Evolutionary conservation across 495 filamentous ascomycete genomes (phyloP).

Genomic region (Penicillium daleae): DNA sequence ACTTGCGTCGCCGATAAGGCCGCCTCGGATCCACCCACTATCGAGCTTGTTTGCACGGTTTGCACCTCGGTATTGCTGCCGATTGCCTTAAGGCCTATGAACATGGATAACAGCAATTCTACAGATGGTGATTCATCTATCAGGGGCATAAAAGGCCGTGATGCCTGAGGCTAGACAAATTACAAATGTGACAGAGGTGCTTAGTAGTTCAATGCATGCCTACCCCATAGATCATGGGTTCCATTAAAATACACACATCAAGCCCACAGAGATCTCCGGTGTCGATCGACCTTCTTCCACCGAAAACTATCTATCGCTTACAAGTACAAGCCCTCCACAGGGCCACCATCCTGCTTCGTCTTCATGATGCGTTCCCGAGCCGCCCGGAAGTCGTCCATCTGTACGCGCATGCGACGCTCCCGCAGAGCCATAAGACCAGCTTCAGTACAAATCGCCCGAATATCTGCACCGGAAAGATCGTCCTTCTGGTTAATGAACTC

Average conservation of each 20-base stretch:
- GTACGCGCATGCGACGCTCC: slow-evolving; percentile 95
- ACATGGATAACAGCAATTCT: background rate
- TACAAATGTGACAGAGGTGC: background rate
- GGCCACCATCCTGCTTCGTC: slow-evolving; percentile 98
- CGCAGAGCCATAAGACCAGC: slow-evolving; percentile 93
- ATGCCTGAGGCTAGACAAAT: too few relatives aligned
- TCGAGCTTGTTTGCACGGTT: slow-evolving; percentile 43
- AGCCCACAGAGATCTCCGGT: slow-evolving; percentile 17
- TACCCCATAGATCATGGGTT: slow-evolving; percentile 19
- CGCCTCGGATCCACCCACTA: slow-evolving; percentile 8
- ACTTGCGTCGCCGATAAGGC: slow-evolving; percentile 25
- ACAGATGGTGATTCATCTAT: background rate
- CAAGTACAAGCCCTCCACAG: slow-evolving; percentile 93
- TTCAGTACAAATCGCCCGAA: slow-evolving; percentile 98
- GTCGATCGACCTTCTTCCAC: slow-evolving; percentile 12
- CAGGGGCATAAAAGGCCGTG: too few relatives aligned
- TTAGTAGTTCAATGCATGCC: slow-evolving; percentile 16
- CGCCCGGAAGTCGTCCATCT: slow-evolving; percentile 96
- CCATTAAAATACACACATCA: slow-evolving; percentile 38
- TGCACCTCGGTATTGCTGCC: slow-evolving; percentile 28
- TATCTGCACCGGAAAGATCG: slow-evolving; percentile 95
- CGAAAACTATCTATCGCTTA: slow-evolving; percentile 49
- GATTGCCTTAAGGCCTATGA: too few relatives aligned
- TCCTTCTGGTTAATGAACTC: slow-evolving; percentile 99
- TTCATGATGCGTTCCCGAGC: slow-evolving; percentile 95